Percentiles rank a stretch among this genome's conserved stretches.
These are phyloP conservation scores for Fusarium illudens DNA, from an alignment of 2,329 filamentous ascomycete genomes.

Conservation along the genomic window DNA sequence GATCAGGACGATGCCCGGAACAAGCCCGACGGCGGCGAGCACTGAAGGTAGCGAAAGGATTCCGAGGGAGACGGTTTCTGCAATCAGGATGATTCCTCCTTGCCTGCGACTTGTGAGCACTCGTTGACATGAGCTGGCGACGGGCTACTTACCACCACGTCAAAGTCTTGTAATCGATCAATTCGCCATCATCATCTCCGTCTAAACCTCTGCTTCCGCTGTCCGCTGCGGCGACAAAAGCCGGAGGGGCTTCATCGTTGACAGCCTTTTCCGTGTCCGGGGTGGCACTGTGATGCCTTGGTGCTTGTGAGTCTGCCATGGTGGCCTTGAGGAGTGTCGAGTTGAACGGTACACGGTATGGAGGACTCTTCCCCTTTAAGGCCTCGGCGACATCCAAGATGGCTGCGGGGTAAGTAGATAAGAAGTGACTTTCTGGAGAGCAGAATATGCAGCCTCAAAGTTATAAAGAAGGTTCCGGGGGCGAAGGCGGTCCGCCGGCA, in stretches of 20 bases:
- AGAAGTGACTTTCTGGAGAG: background rate
- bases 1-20: constrained; percentile 77
- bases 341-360: background rate
- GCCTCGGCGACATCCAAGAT: background rate
- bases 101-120: constrained; percentile 46
- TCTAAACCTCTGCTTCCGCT: constrained; percentile 5
- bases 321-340: background rate
- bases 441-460: constrained; percentile 4
- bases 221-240: background rate
- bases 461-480: background rate
- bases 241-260: background rate
- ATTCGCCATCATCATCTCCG: constrained; percentile 31
- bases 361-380: background rate
- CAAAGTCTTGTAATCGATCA: constrained; percentile 50
- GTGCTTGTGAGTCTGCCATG: constrained; percentile 6
- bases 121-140: background rate
- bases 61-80: constrained; percentile 57
- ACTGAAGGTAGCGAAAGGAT: constrained; percentile 79
- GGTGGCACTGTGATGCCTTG: background rate
- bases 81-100: constrained; percentile 55
- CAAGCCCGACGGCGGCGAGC: constrained; percentile 74
- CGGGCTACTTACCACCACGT: constrained; percentile 48
- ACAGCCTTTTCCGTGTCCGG: constrained; percentile 18
- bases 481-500: constrained; percentile 16
- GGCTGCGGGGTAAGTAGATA: background rate